Percentiles rank a stretch among this genome's conserved stretches.
These are phyloP conservation scores for Lactifluus volemus DNA, from an alignment of 768 basidiomycete genomes.

Conservation along the genomic window DNA sequence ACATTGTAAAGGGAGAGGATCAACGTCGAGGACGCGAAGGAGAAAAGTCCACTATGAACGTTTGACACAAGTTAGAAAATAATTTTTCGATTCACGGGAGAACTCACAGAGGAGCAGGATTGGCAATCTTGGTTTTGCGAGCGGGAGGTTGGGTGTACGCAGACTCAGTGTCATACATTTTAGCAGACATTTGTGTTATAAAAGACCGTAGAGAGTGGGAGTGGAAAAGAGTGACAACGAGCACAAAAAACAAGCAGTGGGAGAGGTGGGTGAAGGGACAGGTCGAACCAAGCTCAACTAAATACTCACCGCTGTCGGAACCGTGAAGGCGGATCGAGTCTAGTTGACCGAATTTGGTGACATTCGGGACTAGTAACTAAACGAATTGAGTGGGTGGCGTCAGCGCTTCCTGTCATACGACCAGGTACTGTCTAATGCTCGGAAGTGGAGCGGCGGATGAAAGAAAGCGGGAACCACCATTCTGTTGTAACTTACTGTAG, in stretches of 20 bases:
- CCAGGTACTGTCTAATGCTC: no score
- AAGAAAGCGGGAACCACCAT: no score
- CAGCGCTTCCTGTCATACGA: no score
- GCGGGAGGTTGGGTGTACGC: background rate
- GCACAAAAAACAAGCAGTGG: background rate
- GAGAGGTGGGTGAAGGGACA: background rate
- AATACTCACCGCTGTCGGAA: background rate
- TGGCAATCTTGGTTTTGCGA: slow-evolving; percentile 1
- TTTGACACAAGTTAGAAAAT: slow-evolving; percentile 27
- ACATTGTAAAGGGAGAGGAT: slow-evolving; percentile 71
- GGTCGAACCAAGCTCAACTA: background rate
- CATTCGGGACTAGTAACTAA: no score
- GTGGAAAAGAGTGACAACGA: background rate
- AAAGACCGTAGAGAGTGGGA: background rate
- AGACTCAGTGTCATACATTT: slow-evolving; percentile 1
- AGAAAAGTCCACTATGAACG: slow-evolving; percentile 69
- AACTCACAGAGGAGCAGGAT: slow-evolving; percentile 38
- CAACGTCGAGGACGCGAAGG: slow-evolving; percentile 78
- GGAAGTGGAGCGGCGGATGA: no score
- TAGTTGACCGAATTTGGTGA: background rate
- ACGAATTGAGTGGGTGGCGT: no score
- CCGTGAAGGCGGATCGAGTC: background rate
- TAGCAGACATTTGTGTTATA: slow-evolving; percentile 2
- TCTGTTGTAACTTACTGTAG: no score
- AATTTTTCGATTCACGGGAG: background rate